Evolutionary conservation across 1,139 yeast species (phyloP).

Genomic region (Chernovozyma aurita): DNA sequence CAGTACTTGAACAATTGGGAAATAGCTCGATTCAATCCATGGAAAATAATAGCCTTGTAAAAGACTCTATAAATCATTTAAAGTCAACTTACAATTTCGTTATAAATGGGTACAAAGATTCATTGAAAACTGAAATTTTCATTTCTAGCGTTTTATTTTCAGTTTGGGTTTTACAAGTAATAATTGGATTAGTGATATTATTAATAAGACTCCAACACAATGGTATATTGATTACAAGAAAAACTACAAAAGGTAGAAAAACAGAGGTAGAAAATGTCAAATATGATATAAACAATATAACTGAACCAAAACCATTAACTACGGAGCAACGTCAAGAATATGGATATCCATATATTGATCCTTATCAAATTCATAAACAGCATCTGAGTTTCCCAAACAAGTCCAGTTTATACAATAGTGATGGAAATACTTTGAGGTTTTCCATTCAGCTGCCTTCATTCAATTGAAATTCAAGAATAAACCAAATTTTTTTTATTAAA

Average conservation of each 20-base stretch:
- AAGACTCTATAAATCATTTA: background rate
- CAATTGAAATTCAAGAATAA: too few species aligned
- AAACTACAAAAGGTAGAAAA: background rate
- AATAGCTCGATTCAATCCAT: background rate
- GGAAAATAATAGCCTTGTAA: background rate
- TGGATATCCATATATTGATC: conserved; percentile 27
- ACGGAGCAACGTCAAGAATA: conserved; percentile 22
- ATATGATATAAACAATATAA: conserved; percentile 12
- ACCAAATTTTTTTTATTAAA: too few species aligned
- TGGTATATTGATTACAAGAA: background rate
- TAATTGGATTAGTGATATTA: conserved; percentile 30
- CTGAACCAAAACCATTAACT: conserved; percentile 30
- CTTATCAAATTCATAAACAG: conserved; percentile 6
- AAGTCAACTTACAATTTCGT: conserved; percentile 15
- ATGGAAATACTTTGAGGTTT: background rate
- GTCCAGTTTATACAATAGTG: conserved; percentile 2
- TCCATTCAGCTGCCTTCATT: background rate
- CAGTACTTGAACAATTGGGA: background rate
- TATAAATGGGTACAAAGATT: conserved; percentile 24
- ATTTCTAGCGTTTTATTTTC: conserved; percentile 41
- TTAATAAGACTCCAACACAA: conserved; percentile 2
- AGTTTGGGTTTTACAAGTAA: conserved; percentile 44
- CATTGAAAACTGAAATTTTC: conserved; percentile 41
- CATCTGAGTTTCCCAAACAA: background rate
- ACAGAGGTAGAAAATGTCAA: background rate